phyloP scores from a whole-genome alignment of 2,329 filamentous ascomycete species.

The Cordyceps cateniannulata region DNA sequence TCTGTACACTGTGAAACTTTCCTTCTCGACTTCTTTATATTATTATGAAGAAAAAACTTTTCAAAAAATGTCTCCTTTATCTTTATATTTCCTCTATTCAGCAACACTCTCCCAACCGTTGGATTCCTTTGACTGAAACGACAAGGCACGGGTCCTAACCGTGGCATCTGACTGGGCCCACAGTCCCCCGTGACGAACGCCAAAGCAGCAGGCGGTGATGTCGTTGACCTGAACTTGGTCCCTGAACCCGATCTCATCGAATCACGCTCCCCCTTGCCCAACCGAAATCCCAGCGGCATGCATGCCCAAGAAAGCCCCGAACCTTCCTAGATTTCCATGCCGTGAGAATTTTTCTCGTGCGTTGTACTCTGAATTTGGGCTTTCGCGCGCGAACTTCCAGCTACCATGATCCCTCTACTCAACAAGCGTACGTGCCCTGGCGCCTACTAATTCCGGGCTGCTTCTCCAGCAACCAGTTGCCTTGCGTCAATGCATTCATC shows the following conservation, averaged over 20 bases:
- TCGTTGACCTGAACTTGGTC: neutral
- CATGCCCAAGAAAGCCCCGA: neutral
- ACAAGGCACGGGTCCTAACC: neutral
- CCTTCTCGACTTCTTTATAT: too few species aligned
- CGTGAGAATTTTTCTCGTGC: too few species aligned
- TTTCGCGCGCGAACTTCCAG: neutral
- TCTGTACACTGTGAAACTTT: too few species aligned
- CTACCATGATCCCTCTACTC: conserved; percentile 3
- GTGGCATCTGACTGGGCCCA: conserved; percentile 10
- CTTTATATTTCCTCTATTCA: neutral
- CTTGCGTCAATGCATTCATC: neutral
- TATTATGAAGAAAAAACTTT: too few species aligned
- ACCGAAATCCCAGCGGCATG: neutral
- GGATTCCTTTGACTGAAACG: neutral
- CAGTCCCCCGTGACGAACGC: conserved; percentile 1
- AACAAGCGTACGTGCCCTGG: conserved; percentile 7
- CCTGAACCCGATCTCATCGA: neutral
- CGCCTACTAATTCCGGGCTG: neutral
- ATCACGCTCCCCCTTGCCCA: conserved; percentile 5
- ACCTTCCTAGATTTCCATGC: neutral
- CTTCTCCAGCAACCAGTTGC: neutral
- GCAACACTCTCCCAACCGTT: neutral
- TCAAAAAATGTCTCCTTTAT: too few species aligned
- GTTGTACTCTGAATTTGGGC: neutral
- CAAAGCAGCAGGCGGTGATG: neutral